Conservation (phyloP, 192 early-diverging fungal species). For the Allomyces javanicus region DNA sequence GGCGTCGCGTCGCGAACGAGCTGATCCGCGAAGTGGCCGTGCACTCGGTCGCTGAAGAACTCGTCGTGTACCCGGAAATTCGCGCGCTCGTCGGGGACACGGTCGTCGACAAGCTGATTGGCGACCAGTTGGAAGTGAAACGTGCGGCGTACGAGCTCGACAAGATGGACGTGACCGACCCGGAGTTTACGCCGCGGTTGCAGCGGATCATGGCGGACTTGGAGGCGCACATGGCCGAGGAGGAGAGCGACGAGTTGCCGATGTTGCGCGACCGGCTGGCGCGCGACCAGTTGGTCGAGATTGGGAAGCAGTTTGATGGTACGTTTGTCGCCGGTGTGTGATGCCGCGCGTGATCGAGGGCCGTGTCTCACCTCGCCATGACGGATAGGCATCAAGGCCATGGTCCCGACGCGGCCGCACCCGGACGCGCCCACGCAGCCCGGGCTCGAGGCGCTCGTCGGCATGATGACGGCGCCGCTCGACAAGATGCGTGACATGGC, state of each 20-base stretch:
- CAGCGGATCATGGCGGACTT: conserved; percentile 7
- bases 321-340: neutral
- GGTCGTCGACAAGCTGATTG: conserved; percentile 4
- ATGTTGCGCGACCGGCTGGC: neutral
- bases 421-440: conserved; percentile 9
- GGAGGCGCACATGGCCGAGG: conserved; percentile 3
- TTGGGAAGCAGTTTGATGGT: neutral
- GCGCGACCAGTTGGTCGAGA: neutral
- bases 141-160: conserved; percentile 5
- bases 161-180: neutral
- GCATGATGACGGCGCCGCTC: conserved; percentile 8
- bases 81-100: conserved; percentile 4
- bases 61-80: conserved; percentile 6
- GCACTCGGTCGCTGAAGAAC: conserved; percentile 9
- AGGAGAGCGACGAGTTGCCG: conserved; percentile 8
- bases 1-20: conserved; percentile 2
- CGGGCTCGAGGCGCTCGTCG: conserved; percentile 7
- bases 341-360: no score
- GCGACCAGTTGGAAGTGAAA: conserved; percentile 5
- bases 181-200: conserved; percentile 1
- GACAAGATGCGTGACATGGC: conserved; percentile 8
- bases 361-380: neutral
- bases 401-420: conserved; percentile 9
- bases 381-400: conserved; percentile 2
- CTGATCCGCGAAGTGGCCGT: conserved; percentile 7